Conservation (phyloP, 1,284 basidiomycete genomes). For the Clitocybe nebularis region DNA sequence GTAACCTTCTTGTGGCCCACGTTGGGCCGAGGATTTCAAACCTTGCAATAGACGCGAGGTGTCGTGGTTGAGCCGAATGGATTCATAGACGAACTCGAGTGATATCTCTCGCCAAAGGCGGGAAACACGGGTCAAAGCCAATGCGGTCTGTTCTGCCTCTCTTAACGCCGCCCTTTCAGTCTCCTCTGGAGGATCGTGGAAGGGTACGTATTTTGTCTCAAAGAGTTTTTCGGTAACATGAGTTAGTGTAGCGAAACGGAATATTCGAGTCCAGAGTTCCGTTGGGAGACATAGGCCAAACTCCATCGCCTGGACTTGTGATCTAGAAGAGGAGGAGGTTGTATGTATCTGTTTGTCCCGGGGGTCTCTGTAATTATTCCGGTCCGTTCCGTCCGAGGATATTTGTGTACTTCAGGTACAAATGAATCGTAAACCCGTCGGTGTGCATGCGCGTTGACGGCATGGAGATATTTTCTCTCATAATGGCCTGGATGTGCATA, state of each 20-base stretch:
- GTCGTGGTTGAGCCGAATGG: slow-evolving; percentile 5
- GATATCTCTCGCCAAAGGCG: slow-evolving; percentile 9
- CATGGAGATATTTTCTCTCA: too few relatives aligned
- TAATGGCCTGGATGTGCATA: too few relatives aligned
- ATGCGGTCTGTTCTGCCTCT: slow-evolving; percentile 1
- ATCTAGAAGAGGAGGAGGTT: too few relatives aligned
- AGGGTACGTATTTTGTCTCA: background rate
- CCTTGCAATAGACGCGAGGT: slow-evolving; percentile 4
- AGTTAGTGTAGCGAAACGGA: background rate
- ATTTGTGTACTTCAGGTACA: too few relatives aligned
- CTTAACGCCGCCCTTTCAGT: background rate
- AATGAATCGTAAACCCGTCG: too few relatives aligned
- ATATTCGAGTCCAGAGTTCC: background rate
- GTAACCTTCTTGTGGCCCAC: slow-evolving; percentile 3
- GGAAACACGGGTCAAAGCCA: slow-evolving; percentile 12
- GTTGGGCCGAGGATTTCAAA: too few relatives aligned
- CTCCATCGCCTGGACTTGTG: too few relatives aligned
- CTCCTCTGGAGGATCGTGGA: background rate
- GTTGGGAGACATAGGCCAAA: too few relatives aligned
- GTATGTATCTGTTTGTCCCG: too few relatives aligned
- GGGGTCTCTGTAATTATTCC: too few relatives aligned
- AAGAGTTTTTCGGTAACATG: background rate
- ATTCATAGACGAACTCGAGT: slow-evolving; percentile 8
- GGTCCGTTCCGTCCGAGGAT: too few relatives aligned
- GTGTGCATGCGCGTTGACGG: too few relatives aligned